Base-by-base conservation (phyloP, 192 early-diverging fungal species). In the Coemansia sp. region DNA sequence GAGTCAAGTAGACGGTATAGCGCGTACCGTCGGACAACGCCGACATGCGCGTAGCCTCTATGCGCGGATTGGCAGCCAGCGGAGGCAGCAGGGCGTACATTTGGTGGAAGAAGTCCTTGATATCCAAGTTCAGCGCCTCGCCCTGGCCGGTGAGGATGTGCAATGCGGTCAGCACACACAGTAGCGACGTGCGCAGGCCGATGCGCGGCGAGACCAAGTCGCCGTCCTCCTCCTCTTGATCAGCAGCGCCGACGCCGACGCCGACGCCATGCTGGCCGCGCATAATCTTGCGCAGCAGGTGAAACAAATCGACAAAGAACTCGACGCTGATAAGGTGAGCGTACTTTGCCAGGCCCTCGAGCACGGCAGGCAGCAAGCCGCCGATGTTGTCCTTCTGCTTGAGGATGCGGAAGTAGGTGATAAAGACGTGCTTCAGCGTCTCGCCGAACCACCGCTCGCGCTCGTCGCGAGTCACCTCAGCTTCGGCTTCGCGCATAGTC, bases 261-360 rank as follows among this genome's bases (percentile, higher is more conserved):
- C 70, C 84, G 2, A 79, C 85, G 62, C 87, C 87, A 29, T 88
- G 81, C 60, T 90, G 86, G 3, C 84, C 83, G 45, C 84, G 75
- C 84, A 93, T 91, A 21, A 98, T 93, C 46, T 87, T 88, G 72
- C 94, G 93, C 27, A 99, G 85, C 21, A 92, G 85, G 25, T 89
- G 84, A 48, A 99, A 76, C 69, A 99, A 77, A 77, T 98, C 96
- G 6, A 89, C 85, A 77, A 97, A 99, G 65, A 96, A 97, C 65
- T 99, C 96, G 25, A 99, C 89, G 69, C 92, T 95, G 78, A 99
- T 99, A 39, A 99, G 78, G 77, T 98, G 97, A 12, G 96, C 93
- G 84, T 95, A 98, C 67, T 88, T 85, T 62, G 69, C 78, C 66
- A 70, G 67, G 23, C 90, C 87, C 73, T 90, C 89, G 37, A 90